Base-by-base conservation (phyloP, 2,329 filamentous ascomycete genomes). In the Neonectria ditissima region DNA sequence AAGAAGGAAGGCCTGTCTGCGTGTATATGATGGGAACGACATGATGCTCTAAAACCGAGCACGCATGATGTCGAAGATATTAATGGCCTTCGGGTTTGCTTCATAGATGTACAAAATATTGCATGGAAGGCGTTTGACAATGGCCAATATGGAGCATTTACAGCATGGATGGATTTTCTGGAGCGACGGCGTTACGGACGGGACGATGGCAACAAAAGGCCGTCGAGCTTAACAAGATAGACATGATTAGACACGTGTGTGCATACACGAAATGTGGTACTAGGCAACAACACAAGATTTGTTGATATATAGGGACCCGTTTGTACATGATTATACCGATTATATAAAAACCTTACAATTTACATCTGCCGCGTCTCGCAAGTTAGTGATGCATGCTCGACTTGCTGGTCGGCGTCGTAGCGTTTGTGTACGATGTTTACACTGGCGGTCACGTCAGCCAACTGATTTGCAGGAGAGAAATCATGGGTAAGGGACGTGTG, bases 1-100 rank as follows among this genome's bases (percentile, higher is more conserved):
- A 59, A 63, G 50, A 51, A 48, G 66, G 9, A 14, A 55, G 41
- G 48, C 34, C 24, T 39, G 28, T 26, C 61, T 58, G 20, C 45
- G 14, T 64, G 59, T 65, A 63, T 55, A 69, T 60, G 63, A 58
- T 41, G 43, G 60, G 11, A 51, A 34, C 39, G 41, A 41, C 34
- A 41, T 10, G 54, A 26, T n/a, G 45, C 47, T 48, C 47, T 57
- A 41, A n/a, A 37, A 55, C 24, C 22, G 39, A 44, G 26, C 53
- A 61, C 53, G 5, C 14, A 59, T 47, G 45, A 43, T 10, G 20
- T 24, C 26, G 37, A 41, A 20, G 30, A 57, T 41, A 11, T 41
- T 50, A 48, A 50, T 41, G 44, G 30, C 20, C 54, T 50, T 28
- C 20, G 20, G 54, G 20, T 41, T 41, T 50, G 18, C 44, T 37